Percentiles rank a stretch among this genome's conserved stretches.
Evolutionary conservation across 2,329 filamentous ascomycete species (phyloP).

Genomic region (Fusarium austroafricanum): DNA sequence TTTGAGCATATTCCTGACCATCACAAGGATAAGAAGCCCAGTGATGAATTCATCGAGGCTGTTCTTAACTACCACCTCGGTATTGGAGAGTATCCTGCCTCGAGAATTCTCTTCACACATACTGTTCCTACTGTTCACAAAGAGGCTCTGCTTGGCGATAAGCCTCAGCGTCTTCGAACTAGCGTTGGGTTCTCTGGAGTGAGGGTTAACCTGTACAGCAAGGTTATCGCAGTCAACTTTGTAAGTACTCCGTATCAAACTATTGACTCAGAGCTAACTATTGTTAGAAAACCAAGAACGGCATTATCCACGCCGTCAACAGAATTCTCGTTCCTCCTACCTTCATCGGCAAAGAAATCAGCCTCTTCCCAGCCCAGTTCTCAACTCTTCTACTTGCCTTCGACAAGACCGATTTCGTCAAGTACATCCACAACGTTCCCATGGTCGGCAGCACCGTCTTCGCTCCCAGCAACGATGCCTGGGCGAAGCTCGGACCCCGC

Average conservation of each 20-base stretch:
- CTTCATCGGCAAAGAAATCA: constrained; percentile 61
- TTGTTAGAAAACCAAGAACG: constrained; percentile 75
- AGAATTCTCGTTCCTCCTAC: constrained; percentile 82
- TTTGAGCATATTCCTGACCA: constrained; percentile 70
- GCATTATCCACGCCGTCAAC: constrained; percentile 83
- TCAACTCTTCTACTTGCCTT: constrained; percentile 82
- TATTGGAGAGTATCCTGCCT: constrained; percentile 73
- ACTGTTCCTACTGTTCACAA: constrained; percentile 79
- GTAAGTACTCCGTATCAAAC: constrained; percentile 55
- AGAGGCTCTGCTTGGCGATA: constrained; percentile 68
- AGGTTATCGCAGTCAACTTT: constrained; percentile 76
- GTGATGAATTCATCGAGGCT: constrained; percentile 76
- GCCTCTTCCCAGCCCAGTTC: constrained; percentile 79
- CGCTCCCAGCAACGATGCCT: constrained; percentile 84
- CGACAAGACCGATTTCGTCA: constrained; percentile 76
- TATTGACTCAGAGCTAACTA: background rate
- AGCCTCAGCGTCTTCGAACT: constrained; percentile 78
- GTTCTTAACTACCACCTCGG: constrained; percentile 82
- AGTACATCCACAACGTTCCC: constrained; percentile 66
- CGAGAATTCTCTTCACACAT: constrained; percentile 73
- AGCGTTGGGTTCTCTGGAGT: constrained; percentile 72
- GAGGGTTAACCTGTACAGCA: constrained; percentile 81
- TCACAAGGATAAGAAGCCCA: constrained; percentile 70
- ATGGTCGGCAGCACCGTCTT: constrained; percentile 79
- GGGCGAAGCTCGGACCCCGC: constrained; percentile 75